Percentiles rank a stretch among this genome's conserved stretches.
These are phyloP conservation scores for Ciborinia camelliae DNA, from an alignment of 2,329 filamentous ascomycete genomes.

Conservation along the genomic window DNA sequence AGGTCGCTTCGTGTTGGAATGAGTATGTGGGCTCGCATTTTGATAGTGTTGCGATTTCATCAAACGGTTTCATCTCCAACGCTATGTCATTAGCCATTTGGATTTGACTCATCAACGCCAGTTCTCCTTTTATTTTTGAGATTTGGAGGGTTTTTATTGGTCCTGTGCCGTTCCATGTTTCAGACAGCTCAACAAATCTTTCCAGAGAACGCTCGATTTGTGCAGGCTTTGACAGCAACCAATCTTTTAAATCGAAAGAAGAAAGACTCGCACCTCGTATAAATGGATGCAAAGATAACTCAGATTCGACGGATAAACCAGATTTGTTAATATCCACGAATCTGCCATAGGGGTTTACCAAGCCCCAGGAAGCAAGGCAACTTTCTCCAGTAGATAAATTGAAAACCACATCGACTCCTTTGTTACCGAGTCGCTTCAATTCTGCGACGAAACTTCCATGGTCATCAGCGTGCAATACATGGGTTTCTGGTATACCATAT, in stretches of 20 bases:
- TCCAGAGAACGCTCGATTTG: not conserved
- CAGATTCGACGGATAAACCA: constrained; percentile 26
- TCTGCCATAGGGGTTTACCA: constrained; percentile 38
- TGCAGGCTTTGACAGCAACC: not conserved
- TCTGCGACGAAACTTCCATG: constrained; percentile 28
- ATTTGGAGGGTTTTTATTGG: not conserved
- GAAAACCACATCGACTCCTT: constrained; percentile 34
- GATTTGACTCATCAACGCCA: not conserved
- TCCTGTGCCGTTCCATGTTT: not conserved
- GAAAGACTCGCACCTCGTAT: constrained; percentile 41
- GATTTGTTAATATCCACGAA: constrained; percentile 41
- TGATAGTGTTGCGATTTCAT: not conserved
- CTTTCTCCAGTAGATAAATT: constrained; percentile 31
- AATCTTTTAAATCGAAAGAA: constrained; percentile 36
- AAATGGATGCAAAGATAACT: constrained; percentile 39
- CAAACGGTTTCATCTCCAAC: not conserved
- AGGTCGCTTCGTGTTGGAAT: constrained; percentile 27
- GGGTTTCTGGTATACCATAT: constrained; percentile 19
- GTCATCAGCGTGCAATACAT: constrained; percentile 20
- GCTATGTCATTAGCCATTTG: not conserved
- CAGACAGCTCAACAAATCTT: not conserved
- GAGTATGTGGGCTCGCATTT: constrained; percentile 1
- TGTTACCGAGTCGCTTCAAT: constrained; percentile 25
- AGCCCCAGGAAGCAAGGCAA: constrained; percentile 34
- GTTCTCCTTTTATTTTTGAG: not conserved